These are phyloP conservation scores for Physcomitrellopsis africana DNA, from an alignment of 225 moss, liverwort and hornwort species.

Conservation along the genomic window DNA sequence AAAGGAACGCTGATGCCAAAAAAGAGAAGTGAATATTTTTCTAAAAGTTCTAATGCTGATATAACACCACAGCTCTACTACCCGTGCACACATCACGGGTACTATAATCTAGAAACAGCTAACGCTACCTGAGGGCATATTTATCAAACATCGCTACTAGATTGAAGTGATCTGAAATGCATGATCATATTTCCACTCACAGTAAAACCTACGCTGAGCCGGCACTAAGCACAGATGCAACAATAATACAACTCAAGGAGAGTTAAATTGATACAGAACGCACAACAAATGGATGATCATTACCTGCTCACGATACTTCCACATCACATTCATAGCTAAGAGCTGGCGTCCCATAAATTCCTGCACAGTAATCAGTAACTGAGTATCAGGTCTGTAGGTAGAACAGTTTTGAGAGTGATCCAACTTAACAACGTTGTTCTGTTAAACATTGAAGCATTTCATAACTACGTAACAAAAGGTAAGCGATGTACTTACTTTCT, in stretches of 20 bases:
- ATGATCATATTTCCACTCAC: neutral
- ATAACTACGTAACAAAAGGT: slow-evolving; percentile 17
- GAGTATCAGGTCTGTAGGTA: slow-evolving; percentile 3
- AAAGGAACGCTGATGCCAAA: slow-evolving; percentile 81
- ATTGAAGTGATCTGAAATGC: neutral
- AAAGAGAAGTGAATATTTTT: slow-evolving; percentile 26
- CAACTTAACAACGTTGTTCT: neutral
- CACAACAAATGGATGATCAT: neutral
- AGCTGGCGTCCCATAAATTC: slow-evolving; percentile 96
- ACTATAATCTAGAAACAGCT: slow-evolving; percentile 23
- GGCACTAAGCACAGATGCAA: neutral
- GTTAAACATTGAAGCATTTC: neutral
- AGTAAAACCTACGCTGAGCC: neutral
- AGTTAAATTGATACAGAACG: neutral
- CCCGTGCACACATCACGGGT: slow-evolving; percentile 1
- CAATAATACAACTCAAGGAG: neutral
- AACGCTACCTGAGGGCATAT: neutral
- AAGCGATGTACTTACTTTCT: slow-evolving; percentile 66
- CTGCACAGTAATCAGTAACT: slow-evolving; percentile 39
- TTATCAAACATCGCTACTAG: neutral
- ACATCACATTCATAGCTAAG: slow-evolving; percentile 99
- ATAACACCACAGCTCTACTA: slow-evolving; percentile 14
- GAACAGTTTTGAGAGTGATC: neutral
- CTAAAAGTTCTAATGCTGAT: neutral
- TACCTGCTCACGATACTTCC: slow-evolving; percentile 99